Conservation (phyloP, 108 stramenopile species). For the Nannochloropsis gaditana region DNA sequence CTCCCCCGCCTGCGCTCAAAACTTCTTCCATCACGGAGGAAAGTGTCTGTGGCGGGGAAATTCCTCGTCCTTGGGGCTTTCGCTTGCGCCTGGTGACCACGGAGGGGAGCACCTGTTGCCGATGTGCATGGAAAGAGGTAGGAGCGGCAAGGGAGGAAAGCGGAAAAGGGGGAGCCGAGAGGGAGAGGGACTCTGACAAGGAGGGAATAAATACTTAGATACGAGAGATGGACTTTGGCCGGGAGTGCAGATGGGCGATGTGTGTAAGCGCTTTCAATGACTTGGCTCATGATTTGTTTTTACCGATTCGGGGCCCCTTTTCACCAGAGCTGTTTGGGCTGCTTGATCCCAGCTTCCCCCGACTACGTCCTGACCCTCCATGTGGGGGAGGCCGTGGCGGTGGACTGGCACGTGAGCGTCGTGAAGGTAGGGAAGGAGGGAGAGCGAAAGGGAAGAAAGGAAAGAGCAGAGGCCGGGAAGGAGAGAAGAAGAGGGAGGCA, state of each 20-base stretch:
- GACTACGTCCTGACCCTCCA: background rate
- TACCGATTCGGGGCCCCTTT: too few relatives aligned
- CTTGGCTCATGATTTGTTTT: too few relatives aligned
- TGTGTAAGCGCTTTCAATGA: too few relatives aligned
- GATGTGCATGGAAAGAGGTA: background rate
- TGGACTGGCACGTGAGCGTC: conserved; percentile 47
- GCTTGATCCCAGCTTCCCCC: background rate
- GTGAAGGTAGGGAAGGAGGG: conserved; percentile 33
- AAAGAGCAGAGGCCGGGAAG: background rate
- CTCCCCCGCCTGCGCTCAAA: background rate
- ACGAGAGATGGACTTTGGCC: too few relatives aligned
- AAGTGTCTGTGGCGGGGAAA: background rate
- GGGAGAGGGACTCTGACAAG: background rate
- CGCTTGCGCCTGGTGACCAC: background rate
- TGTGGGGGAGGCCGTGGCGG: conserved; percentile 30
- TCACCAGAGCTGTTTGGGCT: background rate
- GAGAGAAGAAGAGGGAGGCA: background rate
- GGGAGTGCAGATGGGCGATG: too few relatives aligned
- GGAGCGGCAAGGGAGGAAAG: background rate
- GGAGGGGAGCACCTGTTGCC: background rate
- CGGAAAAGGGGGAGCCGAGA: background rate
- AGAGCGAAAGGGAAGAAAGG: background rate
- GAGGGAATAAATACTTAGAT: too few relatives aligned
- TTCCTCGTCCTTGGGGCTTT: background rate
- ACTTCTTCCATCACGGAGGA: background rate